Evolutionary conservation across 192 early-diverging fungal genomes (phyloP).

Genomic region (Coemansia sp.): DNA sequence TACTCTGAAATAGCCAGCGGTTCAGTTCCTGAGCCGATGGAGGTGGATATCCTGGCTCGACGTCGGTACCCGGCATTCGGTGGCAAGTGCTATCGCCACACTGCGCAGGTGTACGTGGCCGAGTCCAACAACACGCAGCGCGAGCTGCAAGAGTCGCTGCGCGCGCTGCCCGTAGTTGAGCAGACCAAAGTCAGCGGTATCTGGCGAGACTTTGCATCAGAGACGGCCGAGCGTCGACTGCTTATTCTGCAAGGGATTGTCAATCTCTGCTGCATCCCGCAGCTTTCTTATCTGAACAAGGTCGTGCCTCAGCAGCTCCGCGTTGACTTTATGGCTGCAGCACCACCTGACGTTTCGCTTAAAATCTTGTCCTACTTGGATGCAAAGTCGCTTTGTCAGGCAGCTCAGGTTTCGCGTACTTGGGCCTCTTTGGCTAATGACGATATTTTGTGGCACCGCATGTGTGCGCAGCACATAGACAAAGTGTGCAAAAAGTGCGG

Average conservation of each 20-base stretch:
- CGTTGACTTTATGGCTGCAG: slow-evolving; percentile 79
- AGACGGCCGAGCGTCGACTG: slow-evolving; percentile 65
- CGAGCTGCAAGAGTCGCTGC: slow-evolving; percentile 61
- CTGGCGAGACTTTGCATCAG: slow-evolving; percentile 71
- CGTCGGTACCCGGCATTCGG: slow-evolving; percentile 51
- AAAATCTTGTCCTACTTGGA: slow-evolving; percentile 91
- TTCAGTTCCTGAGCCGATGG: slow-evolving; percentile 2
- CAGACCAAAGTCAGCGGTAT: slow-evolving; percentile 68
- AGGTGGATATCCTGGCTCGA: slow-evolving; percentile 29
- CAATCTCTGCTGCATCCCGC: slow-evolving; percentile 80
- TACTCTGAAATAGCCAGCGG: slow-evolving; percentile 28
- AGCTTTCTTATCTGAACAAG: slow-evolving; percentile 81
- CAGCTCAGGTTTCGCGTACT: slow-evolving; percentile 79
- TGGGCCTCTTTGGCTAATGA: slow-evolving; percentile 91
- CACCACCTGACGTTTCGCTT: slow-evolving; percentile 81
- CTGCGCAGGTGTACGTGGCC: slow-evolving; percentile 50
- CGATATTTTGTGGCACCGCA: slow-evolving; percentile 92
- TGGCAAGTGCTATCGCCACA: slow-evolving; percentile 58
- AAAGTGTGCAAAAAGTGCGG: slow-evolving; percentile 95
- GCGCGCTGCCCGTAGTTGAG: slow-evolving; percentile 59
- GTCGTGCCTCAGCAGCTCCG: slow-evolving; percentile 72
- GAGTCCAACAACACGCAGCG: slow-evolving; percentile 43
- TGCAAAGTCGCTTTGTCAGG: slow-evolving; percentile 86
- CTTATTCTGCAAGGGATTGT: slow-evolving; percentile 78
- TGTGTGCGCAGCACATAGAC: slow-evolving; percentile 98